phyloP scores from a whole-genome alignment of 495 filamentous ascomycete genomes.

The Annulohypoxylon nitens region DNA sequence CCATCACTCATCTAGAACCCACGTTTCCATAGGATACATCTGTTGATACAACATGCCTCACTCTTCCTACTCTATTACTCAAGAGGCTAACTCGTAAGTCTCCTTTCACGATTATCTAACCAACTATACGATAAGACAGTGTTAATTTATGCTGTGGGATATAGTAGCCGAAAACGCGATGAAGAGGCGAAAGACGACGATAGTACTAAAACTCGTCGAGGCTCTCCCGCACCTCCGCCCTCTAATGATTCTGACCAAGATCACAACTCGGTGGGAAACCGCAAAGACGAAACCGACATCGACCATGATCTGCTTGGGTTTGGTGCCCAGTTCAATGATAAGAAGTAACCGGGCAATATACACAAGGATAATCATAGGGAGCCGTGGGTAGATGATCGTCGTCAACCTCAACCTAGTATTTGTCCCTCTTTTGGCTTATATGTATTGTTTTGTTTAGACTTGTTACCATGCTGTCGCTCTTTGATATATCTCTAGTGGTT shows the following conservation, averaged over 20 bases:
- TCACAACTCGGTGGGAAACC: background rate
- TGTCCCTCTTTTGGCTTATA: background rate
- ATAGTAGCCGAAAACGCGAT: conserved; percentile 4
- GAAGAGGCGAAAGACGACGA: conserved; percentile 3
- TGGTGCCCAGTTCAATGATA: conserved; percentile 23
- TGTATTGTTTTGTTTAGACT: too few species aligned
- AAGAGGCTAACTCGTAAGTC: conserved; percentile 28
- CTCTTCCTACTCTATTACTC: background rate
- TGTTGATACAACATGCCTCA: conserved; percentile 10
- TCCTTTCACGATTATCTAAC: background rate
- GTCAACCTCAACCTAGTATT: background rate
- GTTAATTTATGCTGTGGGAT: background rate
- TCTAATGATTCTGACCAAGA: background rate
- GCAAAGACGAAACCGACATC: background rate
- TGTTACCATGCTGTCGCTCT: background rate
- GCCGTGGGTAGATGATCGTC: background rate
- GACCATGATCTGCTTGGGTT: conserved; percentile 24
- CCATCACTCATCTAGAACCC: background rate
- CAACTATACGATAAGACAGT: background rate
- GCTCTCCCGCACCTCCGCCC: conserved; percentile 25
- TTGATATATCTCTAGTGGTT: background rate
- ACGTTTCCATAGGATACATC: background rate
- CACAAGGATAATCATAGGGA: background rate
- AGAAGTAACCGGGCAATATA: background rate
- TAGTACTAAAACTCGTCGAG: conserved; percentile 28